Base-by-base conservation (phyloP, 2,329 filamentous ascomycete species). In the Apiospora rasikravindrae region DNA sequence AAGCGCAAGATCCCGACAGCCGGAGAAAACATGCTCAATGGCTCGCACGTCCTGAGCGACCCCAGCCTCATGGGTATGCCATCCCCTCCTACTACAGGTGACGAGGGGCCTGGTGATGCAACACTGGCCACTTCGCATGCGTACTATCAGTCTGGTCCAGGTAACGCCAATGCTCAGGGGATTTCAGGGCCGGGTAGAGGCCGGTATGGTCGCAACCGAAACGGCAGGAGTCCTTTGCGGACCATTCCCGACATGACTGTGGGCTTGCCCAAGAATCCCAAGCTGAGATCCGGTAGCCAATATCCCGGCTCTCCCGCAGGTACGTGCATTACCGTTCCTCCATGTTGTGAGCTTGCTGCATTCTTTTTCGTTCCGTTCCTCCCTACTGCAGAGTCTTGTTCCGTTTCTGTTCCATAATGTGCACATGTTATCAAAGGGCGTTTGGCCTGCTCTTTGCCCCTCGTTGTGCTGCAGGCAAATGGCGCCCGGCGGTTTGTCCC, bases 1-100 rank as follows among this genome's bases (percentile, higher is more conserved):
- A 98, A 99, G 83, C 90, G 96, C 76, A 99, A 99, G 84, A 98
- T 99, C 49, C 96, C 96, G 0, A 95, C 95, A 0, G 94, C 94
- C 13, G 93, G 94, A 24, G 93, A 94, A 77, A 86, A 91, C 19
- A 89, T 82, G 4, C 76, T 87, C 26, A 84, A 83, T 69, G 82
- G 83, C 2, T 78, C 80, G 8, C 86, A 88, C 73, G 78, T 79
- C 4, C 75, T 83, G 24, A 81, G 77, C 57, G 83, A 86, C 42
- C 75, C 81, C 13, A 76, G 78, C 19, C 74, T 79, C 5, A 74
- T 83, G 51, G 78, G 79, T 49, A 78, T 81, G 10, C 77, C 80
- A 0, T 81, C 81, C 6, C 77, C 77, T 2, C 78, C 82, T 2
- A 77, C 77, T 11, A 78, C 85, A 71, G 78, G 74, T 29, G 78